These are phyloP conservation scores for Artemisia tridentata DNA, from an alignment of 129 eudicot species.

Conservation along the genomic window DNA sequence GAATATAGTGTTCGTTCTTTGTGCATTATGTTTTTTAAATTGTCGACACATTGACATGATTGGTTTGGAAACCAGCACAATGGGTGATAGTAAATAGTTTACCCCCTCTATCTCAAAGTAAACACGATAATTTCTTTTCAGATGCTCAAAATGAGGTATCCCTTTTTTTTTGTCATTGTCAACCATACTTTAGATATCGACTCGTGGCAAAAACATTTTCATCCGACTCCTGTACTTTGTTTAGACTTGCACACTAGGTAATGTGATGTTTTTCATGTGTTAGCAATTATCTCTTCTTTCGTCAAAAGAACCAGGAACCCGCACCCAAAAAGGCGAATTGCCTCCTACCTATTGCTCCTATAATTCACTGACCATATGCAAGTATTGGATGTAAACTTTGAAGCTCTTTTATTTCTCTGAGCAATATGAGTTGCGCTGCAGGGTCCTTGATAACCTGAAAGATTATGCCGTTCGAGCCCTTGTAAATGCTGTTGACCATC, in stretches of 20 bases:
- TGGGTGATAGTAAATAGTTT: conserved; percentile 3
- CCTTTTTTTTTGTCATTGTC: not conserved
- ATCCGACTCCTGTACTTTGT: not conserved
- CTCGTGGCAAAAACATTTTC: not conserved
- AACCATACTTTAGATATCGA: not conserved
- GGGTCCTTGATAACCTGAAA: conserved; percentile 96
- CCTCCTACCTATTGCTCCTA: no score
- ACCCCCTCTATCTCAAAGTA: not conserved
- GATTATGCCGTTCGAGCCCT: conserved; percentile 94
- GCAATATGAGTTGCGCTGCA: conserved; percentile 24
- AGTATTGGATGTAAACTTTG: no score
- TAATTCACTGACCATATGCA: no score
- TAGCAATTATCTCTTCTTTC: no score
- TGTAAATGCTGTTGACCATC: conserved; percentile 99
- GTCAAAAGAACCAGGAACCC: no score
- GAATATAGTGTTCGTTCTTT: conserved; percentile 6
- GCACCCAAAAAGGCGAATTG: no score
- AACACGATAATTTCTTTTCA: not conserved
- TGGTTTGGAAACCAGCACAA: conserved; percentile 11
- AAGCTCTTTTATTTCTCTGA: no score
- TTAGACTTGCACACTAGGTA: no score
- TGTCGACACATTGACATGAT: not conserved
- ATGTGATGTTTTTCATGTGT: no score
- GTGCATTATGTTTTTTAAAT: conserved; percentile 4
- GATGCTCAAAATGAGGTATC: not conserved